Base-by-base conservation (phyloP, 1,139 yeast genomes). In the Meyerozyma smithsonii region DNA sequence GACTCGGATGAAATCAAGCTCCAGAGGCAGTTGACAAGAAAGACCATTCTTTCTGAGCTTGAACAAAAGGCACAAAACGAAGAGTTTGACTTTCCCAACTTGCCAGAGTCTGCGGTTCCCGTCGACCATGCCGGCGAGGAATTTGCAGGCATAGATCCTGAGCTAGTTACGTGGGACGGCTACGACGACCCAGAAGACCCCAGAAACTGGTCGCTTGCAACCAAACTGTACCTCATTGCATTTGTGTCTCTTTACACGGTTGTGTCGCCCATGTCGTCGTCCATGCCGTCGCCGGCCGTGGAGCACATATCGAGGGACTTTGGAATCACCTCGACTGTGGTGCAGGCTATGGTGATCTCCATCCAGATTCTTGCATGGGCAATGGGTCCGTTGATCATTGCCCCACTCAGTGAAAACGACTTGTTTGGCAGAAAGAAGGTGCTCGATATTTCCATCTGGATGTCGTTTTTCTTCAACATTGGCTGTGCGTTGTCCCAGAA, bases 361-460 rank as follows among this genome's bases (percentile, higher is more conserved):
- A 70, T 70, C 32, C 74, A 69, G 42, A 61, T 70, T 32, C 52
- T 70, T 35, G 74, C 75, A 7, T 70, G 75, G 75, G 75, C 75
- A 4, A 47, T 69, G 28, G 75, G 75, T 3, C 76, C 76, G 1
- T 55, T 70, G 28, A 39, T 67, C 14, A 65, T 70, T 39, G 71
- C 76, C 2, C 76, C 76, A 3, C 58, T 70, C 37, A 67, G 74
- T 46, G 75, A 70, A 46, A 63, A 65, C 43, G 73, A 69, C 42
- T 54, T 49, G 18, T 56, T 70, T 30, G 76, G 76, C 1, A 55
- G 76, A 32, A 69, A 68, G 47, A 46, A 62, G 5, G 64, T 70
- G 3, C 56, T 70, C 39, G 72, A 67, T 44, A 48, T 55, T 3
- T 62, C 72, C 10, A 60, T 68, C 36, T 52, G 59, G 61, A 39